Base-by-base conservation (phyloP, 148 eudicot species). In the Fagopyrum esculentum region DNA sequence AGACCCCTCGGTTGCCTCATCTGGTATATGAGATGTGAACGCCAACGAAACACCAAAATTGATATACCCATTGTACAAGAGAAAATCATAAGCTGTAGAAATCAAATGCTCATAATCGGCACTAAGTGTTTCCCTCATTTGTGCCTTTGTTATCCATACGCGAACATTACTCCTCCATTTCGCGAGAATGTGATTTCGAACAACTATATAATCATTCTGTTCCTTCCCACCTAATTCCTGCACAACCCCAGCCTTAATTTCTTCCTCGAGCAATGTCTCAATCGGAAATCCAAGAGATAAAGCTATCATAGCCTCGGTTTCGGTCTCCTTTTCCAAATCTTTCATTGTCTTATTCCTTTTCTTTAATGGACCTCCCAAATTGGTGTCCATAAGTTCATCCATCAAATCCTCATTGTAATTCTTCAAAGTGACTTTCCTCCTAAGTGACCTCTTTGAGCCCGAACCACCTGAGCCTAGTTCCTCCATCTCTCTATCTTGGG, bases 251-350 rank as follows among this genome's bases (percentile, higher is more conserved):
- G 98, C 97, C 76, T 80, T 78, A 52, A 93, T 89, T 85, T 93
- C 98, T 73, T 93, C 97, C 30, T 86, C 88, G 30, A 91, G 91
- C 82, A 93, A 83, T 6, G 83, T 87, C 72, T 91, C 97, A 61
- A 93, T 93, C 2, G 98, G 95, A 79, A 93, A 93, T 7, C 98
- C 98, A 56, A 93, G 86, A 29, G 98, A 93, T 6, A 91, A 16
- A 11, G 98, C 98, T 30, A 93, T 83, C 95, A 93, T 79, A 6
- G 98, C 98, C 83, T 93, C 98, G 0, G 60, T 89, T 78, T 91
- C 93, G 0, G 98, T 93, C 80, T 93, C 98, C 75, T 89, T 94
- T 86, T 94, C 91, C 82, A 91, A 72, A n/a, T 92, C 91, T 6
- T 77, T 77, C 85, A 76, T 84, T 0, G 95, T 90, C 52, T 88